Percentiles rank a stretch among this genome's conserved stretches.
Conservation (phyloP, 495 filamentous ascomycete genomes). For the Chaetomium fimeti region DNA sequence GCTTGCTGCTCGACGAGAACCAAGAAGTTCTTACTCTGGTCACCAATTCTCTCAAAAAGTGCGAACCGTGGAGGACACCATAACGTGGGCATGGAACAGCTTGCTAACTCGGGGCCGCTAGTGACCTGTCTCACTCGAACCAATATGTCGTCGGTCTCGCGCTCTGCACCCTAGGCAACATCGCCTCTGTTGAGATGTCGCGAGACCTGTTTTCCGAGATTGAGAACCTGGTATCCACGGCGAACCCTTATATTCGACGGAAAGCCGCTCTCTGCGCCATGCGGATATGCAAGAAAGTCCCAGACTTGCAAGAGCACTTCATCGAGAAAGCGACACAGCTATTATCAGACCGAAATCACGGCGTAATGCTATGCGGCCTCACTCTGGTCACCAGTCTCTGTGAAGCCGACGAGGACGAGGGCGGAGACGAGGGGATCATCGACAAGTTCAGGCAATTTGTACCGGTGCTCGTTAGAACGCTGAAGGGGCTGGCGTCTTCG, state of each 20-base stretch:
- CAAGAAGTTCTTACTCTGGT: slow-evolving; percentile 96
- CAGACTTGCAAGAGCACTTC: slow-evolving; percentile 95
- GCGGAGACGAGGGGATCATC: slow-evolving; percentile 77
- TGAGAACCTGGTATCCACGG: slow-evolving; percentile 81
- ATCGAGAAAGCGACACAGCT: slow-evolving; percentile 86
- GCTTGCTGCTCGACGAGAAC: slow-evolving; percentile 95
- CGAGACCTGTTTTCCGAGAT: slow-evolving; percentile 94
- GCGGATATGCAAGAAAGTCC: slow-evolving; percentile 97
- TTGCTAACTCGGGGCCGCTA: slow-evolving; percentile 46
- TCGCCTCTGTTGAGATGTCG: slow-evolving; percentile 98
- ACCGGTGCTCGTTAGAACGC: slow-evolving; percentile 74
- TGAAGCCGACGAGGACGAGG: slow-evolving; percentile 87
- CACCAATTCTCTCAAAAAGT: slow-evolving; percentile 97
- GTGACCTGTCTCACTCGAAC: slow-evolving; percentile 94
- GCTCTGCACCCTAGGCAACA: slow-evolving; percentile 93
- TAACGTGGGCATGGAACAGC: neutral
- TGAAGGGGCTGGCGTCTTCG: slow-evolving; percentile 89
- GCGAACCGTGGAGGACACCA: slow-evolving; percentile 25
- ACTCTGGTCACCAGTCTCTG: slow-evolving; percentile 91
- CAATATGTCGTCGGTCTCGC: slow-evolving; percentile 98
- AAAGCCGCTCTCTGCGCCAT: slow-evolving; percentile 99
- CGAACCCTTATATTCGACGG: slow-evolving; percentile 93
- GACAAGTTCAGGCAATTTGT: slow-evolving; percentile 85
- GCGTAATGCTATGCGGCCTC: slow-evolving; percentile 86
- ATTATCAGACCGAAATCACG: slow-evolving; percentile 89